A percentile compares a stretch with the other conserved stretches of the same genome.
Evolutionary conservation across 805 yeast species (phyloP).

Genomic region (Candida rishiriensis): DNA sequence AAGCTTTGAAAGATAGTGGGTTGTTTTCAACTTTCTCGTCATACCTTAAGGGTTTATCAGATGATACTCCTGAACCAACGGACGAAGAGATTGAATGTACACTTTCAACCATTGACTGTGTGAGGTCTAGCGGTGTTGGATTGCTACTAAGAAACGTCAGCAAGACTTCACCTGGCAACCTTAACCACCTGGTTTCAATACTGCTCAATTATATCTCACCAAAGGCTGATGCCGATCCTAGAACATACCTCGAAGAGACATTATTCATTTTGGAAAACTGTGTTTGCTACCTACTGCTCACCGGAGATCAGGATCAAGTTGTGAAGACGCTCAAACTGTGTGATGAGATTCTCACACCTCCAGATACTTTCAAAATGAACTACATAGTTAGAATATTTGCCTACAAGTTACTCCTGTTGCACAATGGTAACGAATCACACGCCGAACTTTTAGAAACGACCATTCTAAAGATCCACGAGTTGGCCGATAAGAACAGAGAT

Average conservation of each 20-base stretch:
- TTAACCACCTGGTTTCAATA: conserved; percentile 30
- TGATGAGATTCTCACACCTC: conserved; percentile 18
- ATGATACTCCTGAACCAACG: conserved; percentile 86
- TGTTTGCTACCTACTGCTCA: conserved; percentile 28
- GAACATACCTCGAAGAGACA: conserved; percentile 25
- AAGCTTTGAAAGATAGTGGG: conserved; percentile 68
- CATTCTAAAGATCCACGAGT: conserved; percentile 19
- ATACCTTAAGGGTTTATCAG: conserved; percentile 80
- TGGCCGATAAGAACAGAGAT: conserved; percentile 33
- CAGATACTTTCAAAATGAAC: conserved; percentile 25
- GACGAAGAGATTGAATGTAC: conserved; percentile 90
- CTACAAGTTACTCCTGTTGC: conserved; percentile 46
- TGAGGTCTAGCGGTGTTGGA: conserved; percentile 61
- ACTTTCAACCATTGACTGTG: conserved; percentile 75
- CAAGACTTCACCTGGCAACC: conserved; percentile 31
- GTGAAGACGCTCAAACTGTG: conserved; percentile 17
- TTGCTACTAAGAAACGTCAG: conserved; percentile 51
- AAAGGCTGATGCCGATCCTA: conserved; percentile 24
- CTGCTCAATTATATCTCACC: conserved; percentile 33
- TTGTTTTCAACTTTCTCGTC: conserved; percentile 89
- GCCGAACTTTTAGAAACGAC: conserved; percentile 19
- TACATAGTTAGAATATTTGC: conserved; percentile 41
- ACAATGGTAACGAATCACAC: conserved; percentile 27
- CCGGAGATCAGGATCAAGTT: conserved; percentile 23
- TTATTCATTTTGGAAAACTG: conserved; percentile 29